Evolutionary conservation across 345 rosid genomes (phyloP).

Genomic region (Salix koriyanagi): DNA sequence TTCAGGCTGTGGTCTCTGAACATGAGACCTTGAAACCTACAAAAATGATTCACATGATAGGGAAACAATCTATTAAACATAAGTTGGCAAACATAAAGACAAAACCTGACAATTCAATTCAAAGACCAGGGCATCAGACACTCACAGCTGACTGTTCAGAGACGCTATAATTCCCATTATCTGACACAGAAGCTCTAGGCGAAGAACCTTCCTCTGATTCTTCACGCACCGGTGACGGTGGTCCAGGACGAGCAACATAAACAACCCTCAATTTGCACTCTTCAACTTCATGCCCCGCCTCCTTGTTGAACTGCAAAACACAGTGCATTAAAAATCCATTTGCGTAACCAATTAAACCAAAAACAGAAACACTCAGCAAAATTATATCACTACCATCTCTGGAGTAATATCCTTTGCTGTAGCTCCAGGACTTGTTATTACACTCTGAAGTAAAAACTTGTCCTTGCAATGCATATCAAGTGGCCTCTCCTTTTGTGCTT

Average conservation of each 20-base stretch:
- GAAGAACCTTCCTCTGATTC: conserved; percentile 83
- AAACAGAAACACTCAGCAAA: not conserved
- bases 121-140: conserved; percentile 15
- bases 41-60: conserved; percentile 7
- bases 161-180: conserved; percentile 39
- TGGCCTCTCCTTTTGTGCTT: conserved; percentile 83
- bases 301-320: conserved; percentile 52
- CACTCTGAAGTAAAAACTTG: conserved; percentile 79
- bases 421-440: conserved; percentile 47
- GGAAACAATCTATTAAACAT: conserved; percentile 9
- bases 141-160: conserved; percentile 60
- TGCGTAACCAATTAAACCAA: not conserved
- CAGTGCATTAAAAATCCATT: not conserved
- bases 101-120: not conserved
- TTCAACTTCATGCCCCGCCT: conserved; percentile 57
- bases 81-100: not conserved
- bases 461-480: conserved; percentile 85
- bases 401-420: conserved; percentile 59
- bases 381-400: conserved; percentile 51
- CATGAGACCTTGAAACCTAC: conserved; percentile 49
- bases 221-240: conserved; percentile 74
- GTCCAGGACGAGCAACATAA: conserved; percentile 70
- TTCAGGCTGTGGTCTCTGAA: conserved; percentile 42
- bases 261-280: conserved; percentile 76
- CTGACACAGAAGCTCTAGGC: conserved; percentile 66